phyloP scores from a whole-genome alignment of 2,329 filamentous ascomycete genomes.

The Davidsoniella eucalypti region DNA sequence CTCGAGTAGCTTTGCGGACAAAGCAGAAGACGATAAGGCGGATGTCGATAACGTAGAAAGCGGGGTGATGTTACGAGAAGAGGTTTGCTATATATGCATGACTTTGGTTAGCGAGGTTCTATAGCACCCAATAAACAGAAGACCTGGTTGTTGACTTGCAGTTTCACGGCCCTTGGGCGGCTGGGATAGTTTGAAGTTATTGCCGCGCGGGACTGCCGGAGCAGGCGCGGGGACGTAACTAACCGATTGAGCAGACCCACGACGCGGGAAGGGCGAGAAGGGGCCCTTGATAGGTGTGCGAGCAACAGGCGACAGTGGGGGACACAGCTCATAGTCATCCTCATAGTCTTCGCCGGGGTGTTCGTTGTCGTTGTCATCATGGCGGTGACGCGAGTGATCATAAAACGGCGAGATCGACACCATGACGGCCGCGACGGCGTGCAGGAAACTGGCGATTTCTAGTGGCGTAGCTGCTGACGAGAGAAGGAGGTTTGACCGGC shows the following conservation, averaged over 20 bases:
- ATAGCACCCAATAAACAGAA: background rate
- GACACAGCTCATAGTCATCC: constrained; percentile 2
- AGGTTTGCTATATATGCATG: background rate
- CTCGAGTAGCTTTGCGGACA: background rate
- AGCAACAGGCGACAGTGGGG: constrained; percentile 13
- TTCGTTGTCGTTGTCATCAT: constrained; percentile 1
- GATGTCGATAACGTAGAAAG: background rate
- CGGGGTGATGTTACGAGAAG: constrained; percentile 10
- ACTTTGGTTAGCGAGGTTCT: background rate
- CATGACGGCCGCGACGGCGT: constrained; percentile 33
- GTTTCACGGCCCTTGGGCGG: constrained; percentile 10
- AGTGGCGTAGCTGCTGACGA: constrained; percentile 35
- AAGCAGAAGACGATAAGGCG: background rate
- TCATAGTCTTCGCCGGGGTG: background rate
- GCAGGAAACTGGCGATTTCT: constrained; percentile 38
- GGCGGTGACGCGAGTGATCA: background rate
- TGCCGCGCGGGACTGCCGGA: constrained; percentile 1
- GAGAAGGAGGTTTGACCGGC: constrained; percentile 40
- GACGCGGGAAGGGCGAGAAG: constrained; percentile 19
- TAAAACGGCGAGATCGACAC: constrained; percentile 22
- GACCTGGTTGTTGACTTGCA: background rate
- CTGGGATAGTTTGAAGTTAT: constrained; percentile 10
- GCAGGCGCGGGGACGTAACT: constrained; percentile 4
- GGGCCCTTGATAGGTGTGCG: constrained; percentile 19
- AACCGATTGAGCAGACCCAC: constrained; percentile 7